phyloP scores from a whole-genome alignment of 2,329 filamentous ascomycete genomes.

The Penicillium capsulatum region DNA sequence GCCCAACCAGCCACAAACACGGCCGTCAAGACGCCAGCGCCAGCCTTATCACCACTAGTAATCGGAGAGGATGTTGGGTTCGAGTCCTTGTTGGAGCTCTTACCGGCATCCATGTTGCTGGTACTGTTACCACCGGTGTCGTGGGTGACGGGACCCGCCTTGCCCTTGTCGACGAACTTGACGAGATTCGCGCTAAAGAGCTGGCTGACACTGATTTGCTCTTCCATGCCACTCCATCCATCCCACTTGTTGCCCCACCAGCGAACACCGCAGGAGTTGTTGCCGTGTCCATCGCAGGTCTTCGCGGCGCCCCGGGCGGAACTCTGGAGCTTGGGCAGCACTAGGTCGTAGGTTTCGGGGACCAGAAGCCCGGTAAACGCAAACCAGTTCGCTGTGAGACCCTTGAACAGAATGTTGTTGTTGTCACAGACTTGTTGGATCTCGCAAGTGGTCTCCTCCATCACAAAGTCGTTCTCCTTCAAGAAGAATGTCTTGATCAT shows the following conservation, averaged over 20 bases:
- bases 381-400: conserved; percentile 60
- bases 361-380: conserved; percentile 57
- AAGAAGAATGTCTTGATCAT: conserved; percentile 49
- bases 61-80: conserved; percentile 12
- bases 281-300: conserved; percentile 50
- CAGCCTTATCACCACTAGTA: conserved; percentile 36
- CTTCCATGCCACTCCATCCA: conserved; percentile 1
- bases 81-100: conserved; percentile 1
- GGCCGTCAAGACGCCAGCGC: conserved; percentile 38
- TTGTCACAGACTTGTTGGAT: conserved; percentile 55
- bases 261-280: conserved; percentile 6
- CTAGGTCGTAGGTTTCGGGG: conserved; percentile 54
- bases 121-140: conserved; percentile 54
- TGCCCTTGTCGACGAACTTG: conserved; percentile 2
- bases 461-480: conserved; percentile 45
- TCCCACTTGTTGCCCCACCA: conserved; percentile 13
- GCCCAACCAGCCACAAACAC: conserved; percentile 28
- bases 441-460: conserved; percentile 65
- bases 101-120: conserved; percentile 37
- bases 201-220: conserved; percentile 8
- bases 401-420: conserved; percentile 68
- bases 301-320: conserved; percentile 57
- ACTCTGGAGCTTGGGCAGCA: conserved; percentile 50
- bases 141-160: conserved; percentile 30
- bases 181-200: conserved; percentile 14